Base-by-base conservation (phyloP, 177 flowering plant species). In the Vitis hybrid region DNA sequence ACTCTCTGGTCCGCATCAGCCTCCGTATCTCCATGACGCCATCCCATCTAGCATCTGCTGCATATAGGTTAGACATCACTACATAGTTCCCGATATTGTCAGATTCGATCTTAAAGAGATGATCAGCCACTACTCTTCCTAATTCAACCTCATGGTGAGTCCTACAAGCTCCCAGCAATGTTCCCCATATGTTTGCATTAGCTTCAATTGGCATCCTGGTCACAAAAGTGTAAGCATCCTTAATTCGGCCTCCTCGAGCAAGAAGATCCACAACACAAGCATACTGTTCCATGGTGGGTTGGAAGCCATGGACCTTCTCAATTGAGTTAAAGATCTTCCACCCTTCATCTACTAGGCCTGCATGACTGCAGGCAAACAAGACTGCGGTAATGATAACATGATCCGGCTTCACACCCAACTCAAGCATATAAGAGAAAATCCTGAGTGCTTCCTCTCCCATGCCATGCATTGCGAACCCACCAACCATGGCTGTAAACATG, bases 401-500 rank as follows among this genome's bases (percentile, higher is more conserved):
- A 70, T 94, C 97, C n/a, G 89, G 94, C 74, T 85, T 83, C 11
- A 86, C 54, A 24, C 84, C 89, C 61, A 65, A 71, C 62, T 77
- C 72, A 19, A 90, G 83, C 94, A 94, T 88, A 30, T 73, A 48
- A 66, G 67, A 56, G 80, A 82, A 91, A 50, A 85, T 66, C 60
- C 50, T 52, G 5, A 94, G 77, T 62, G 98, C 96, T 65, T 90
- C 89, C 64, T 82, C 71, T 30, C 91, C 91, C 90, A 83, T 86
- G 2, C 98, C 98, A 78, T 92, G 89, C 86, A 89, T 85, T 15
- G 97, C 97, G 74, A 77, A 88, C 46, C 90, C 97, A 78, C 94
- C 78, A 50, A 91, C 70, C 92, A 93, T 89, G 4, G 97, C 83
- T 10, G 97, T 91, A 71, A 84, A 90, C 82, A 86, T 82, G 64